Base-by-base conservation (phyloP, 805 yeast genomes). In the Metschnikowia shivogae region DNA sequence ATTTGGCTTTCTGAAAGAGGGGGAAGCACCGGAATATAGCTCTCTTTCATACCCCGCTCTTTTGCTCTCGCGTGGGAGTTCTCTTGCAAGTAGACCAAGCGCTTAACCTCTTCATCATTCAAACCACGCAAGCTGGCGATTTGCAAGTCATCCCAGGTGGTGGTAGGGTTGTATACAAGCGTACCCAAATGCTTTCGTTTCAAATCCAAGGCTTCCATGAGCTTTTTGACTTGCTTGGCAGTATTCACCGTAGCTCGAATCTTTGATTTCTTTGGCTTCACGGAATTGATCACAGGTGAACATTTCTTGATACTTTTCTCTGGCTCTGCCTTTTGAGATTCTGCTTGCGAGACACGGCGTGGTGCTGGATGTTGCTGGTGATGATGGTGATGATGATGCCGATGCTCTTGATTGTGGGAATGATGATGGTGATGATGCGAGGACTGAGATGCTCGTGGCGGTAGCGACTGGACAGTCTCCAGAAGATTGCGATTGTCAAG, bases 101-200 rank as follows among this genome's bases (percentile, higher is more conserved):
- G 52, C 17, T 54, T 58, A 22, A 49, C 52, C 43, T 68, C 67
- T 39, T 67, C 67, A 5, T 55, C 57, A 20, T 56, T 49, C 31
- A 64, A 49, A 22, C 56, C 57, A 22, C 37, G 43, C 39, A 55
- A 43, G 22, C 42, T 54, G 33, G 60, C 40, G 59, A 60, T 48
- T 50, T 70, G 73, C 20, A 70, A 47, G 0, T 76, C 65, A 1
- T 64, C 59, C 65, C 68, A 66, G 0, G 84, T 79, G 11, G 83
- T 81, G 17, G 73, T 71, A 7, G 80, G 77, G 36, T 73, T 74
- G 58, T 87, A 86, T 0, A 82, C 59, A 17, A 50, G 58, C 42
- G 52, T 62, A 47, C 55, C 63, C 44, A 58, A 57, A 58, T 45
- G 64, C 29, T 55, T 64, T 19, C 72, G 55, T 6, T 48, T 41